Evolutionary conservation across 208 protist genomes (phyloP), one percentile per base, ranked within the genome.

Genomic region (Leishmania braziliensis): DNA sequence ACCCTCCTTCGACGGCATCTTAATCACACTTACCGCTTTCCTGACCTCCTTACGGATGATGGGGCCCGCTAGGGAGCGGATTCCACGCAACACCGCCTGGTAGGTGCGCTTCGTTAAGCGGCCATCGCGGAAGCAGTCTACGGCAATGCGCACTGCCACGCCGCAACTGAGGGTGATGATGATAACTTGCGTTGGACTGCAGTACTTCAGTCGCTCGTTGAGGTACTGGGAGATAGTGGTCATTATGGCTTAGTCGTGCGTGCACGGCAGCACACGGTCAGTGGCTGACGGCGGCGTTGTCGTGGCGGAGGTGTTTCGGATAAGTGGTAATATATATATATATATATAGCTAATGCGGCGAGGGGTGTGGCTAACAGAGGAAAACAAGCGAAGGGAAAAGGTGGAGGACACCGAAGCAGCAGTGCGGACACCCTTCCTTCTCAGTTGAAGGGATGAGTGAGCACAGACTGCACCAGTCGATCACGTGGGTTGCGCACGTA

Each of bases 1-100:
- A n/a, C 87, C 86, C 43, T 91, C 82, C 39, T 78, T 91, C 46
- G 87, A 75, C 20, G 92, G 95, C 89, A 98, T 93, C 80, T 89
- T 95, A 48, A 98, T 79, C 18, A 2, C 58, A 16, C 79, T 82
- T 0, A 69, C 56, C 0, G 81, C 84, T 43, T 90, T 89, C 63
- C 85, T 86, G 5, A 96, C 85, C 54, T 94, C 53, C 23, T 58
- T 33, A 8, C 86, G 74, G 79, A 98, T 96, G 60, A 96, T 74
- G 36, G 92, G 92, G 8, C 83, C 75, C 8, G 87, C 92, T 43
- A 96, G 39, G 10, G 12, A 36, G 66, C 93, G 90, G 29, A 98
- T 80, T 36, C 81, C 83, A 50, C 91, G 84, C 89, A 90, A 96
- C 56, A 88, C 79, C 0, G 86, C 71, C 36, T 88, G 77, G 81